A percentile compares a stretch with the other conserved stretches of the same genome.
These are phyloP conservation scores for Trametes cubensis DNA, from an alignment of 768 basidiomycete genomes.

Conservation along the genomic window DNA sequence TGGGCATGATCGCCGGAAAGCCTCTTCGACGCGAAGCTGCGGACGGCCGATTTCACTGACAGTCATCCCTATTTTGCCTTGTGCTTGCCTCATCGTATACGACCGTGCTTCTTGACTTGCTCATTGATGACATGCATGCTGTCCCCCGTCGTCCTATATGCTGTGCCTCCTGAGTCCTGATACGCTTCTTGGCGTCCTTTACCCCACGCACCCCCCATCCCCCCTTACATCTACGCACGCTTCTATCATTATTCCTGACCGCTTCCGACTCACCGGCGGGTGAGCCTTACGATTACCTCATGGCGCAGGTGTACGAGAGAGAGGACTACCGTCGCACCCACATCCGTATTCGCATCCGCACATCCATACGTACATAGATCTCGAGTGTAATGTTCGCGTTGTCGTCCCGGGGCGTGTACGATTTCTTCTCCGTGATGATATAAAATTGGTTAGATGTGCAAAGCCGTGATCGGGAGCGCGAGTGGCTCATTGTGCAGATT, in stretches of 20 bases:
- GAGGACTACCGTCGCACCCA: neutral
- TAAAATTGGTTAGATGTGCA: neutral
- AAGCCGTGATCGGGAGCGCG: no score
- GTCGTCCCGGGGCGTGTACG: constrained; percentile 21
- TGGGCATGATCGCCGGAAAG: constrained; percentile 67
- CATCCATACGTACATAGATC: constrained; percentile 14
- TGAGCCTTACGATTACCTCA: neutral
- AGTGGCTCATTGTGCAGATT: no score
- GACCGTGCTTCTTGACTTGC: neutral
- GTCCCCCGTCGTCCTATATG: neutral
- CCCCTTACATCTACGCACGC: neutral
- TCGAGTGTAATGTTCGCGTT: constrained; percentile 18
- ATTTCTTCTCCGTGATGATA: neutral
- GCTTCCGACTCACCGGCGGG: neutral
- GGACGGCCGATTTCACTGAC: neutral
- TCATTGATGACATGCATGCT: neutral
- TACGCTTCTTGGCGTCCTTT: neutral
- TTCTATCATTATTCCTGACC: constrained; percentile 21
- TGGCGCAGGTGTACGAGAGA: neutral
- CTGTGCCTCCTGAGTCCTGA: neutral
- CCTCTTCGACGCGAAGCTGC: neutral
- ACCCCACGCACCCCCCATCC: no score
- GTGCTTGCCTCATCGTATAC: neutral
- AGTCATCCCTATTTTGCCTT: neutral
- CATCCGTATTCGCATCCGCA: constrained; percentile 5